Evolutionary conservation across 2,329 filamentous ascomycete genomes (phyloP), one percentile per base, ranked within the genome.

Genomic region (Clarireedia paspali): DNA sequence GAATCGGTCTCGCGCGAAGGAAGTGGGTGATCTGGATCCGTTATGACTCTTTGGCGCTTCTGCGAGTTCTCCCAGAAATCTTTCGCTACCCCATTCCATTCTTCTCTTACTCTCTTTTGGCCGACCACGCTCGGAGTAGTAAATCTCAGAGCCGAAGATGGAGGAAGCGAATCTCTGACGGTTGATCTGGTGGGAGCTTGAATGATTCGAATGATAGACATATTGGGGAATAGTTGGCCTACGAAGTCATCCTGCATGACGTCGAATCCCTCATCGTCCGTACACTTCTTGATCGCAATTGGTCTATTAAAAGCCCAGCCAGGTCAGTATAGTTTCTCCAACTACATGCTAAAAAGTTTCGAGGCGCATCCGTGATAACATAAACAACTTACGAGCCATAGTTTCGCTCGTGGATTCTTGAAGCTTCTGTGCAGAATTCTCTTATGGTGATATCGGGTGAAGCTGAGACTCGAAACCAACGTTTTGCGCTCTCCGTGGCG

Each of bases 231-330:
- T 14, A 69, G 46, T 47, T 53, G 62, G 7, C 65, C 66, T 20
- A 69, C 26, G 15, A 66, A 50, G 34, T 69, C 64, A 38, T 51
- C 61, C 17, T 67, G 65, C 2, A 64, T 65, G n/a, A 69, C 58
- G 44, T 69, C 67, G 39, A 67, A 69, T 47, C 57, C 60, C 47
- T 67, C 59, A 30, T 68, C 67, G 53, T 69, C 67, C 54, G 67
- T 66, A 17, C 66, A 66, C 47, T 66, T 68, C 59, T 67, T 68
- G 38, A 69, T 64, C 1, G 62, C 51, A 30, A 69, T 57, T 36
- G 63, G 62, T 47, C 67, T 69, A 54, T 17, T 27, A 30, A 46
- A 45, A 50, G 30, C 17, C 34, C 6, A 47, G 14, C 14, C 20
- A 45, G 26, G 12, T 55, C 20, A 55, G 42, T 30, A 34, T 15